phyloP scores from a whole-genome alignment of 2,329 filamentous ascomycete species.

The Ceratocystis eucalypticola region DNA sequence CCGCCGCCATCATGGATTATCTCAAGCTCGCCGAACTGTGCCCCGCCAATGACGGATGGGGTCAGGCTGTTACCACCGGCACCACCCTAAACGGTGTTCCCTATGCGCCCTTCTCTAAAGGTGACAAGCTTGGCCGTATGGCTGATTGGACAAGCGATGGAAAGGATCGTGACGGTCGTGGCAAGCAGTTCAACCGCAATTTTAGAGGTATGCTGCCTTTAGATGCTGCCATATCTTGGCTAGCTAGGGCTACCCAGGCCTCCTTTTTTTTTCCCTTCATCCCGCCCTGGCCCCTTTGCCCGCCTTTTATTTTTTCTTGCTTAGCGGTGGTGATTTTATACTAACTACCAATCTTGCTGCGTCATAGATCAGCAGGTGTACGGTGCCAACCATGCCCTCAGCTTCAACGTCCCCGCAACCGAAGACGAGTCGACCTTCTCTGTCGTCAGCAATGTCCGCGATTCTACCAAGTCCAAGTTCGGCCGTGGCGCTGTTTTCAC shows the following conservation, averaged over 20 bases:
- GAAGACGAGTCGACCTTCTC: constrained; percentile 98
- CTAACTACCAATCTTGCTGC: constrained; percentile 14
- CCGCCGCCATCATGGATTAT: constrained; percentile 26
- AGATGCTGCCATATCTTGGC: neutral
- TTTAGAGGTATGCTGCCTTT: constrained; percentile 57
- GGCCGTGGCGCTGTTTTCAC: constrained; percentile 84
- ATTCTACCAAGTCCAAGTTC: constrained; percentile 74
- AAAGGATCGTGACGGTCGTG: constrained; percentile 64
- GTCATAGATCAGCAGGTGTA: constrained; percentile 84
- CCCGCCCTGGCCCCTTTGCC: neutral
- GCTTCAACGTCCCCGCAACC: constrained; percentile 80
- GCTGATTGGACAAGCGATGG: constrained; percentile 92
- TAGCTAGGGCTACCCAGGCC: neutral
- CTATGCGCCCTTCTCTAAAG: constrained; percentile 96
- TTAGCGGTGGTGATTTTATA: constrained; percentile 18
- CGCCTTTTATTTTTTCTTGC: neutral
- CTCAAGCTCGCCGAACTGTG: constrained; percentile 57
- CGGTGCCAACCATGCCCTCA: constrained; percentile 69
- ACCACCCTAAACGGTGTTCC: constrained; percentile 89
- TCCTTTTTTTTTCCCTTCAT: neutral
- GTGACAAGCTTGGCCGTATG: constrained; percentile 97
- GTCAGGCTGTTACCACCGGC: constrained; percentile 66
- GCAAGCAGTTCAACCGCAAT: constrained; percentile 81
- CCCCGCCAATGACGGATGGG: constrained; percentile 72
- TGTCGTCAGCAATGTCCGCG: constrained; percentile 87